phyloP scores from a whole-genome alignment of 306 rosid species.

The cucumber (Cucumis sativus) region DNA sequence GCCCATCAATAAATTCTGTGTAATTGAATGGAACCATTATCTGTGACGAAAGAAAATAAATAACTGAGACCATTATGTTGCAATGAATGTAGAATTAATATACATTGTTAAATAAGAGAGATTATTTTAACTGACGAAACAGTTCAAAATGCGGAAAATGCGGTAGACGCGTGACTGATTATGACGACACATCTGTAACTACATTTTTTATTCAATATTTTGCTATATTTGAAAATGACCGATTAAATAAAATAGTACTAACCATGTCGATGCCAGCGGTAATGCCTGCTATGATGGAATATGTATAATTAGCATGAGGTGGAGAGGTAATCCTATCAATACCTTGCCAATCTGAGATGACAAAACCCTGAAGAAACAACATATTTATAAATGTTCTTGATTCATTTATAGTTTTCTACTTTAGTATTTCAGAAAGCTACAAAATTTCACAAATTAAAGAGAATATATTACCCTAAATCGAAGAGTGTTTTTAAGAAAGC shows the following conservation, averaged over 20 bases:
- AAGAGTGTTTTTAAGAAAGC: slow-evolving; percentile 25
- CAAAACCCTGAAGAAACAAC: slow-evolving; percentile 15
- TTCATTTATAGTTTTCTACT: neutral
- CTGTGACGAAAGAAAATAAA: slow-evolving; percentile 4
- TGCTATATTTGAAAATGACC: no score
- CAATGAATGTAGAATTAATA: neutral
- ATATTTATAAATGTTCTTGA: neutral
- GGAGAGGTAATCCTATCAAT: neutral
- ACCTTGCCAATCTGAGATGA: neutral
- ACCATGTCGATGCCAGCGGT: slow-evolving; percentile 10
- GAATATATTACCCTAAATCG: slow-evolving; percentile 18
- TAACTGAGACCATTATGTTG: neutral
- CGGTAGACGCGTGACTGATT: no score
- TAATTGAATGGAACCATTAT: slow-evolving; percentile 24
- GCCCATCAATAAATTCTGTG: slow-evolving; percentile 22
- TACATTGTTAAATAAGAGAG: no score
- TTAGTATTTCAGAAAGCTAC: no score
- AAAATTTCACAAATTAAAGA: no score
- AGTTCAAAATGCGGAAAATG: no score
- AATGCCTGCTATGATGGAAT: neutral
- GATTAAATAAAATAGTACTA: neutral
- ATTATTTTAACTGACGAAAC: no score
- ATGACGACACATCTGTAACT: no score
- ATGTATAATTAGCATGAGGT: neutral
- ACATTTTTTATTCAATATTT: no score